Conservation (phyloP, 78 protist genomes). For the Dictyostelium discoideum region DNA sequence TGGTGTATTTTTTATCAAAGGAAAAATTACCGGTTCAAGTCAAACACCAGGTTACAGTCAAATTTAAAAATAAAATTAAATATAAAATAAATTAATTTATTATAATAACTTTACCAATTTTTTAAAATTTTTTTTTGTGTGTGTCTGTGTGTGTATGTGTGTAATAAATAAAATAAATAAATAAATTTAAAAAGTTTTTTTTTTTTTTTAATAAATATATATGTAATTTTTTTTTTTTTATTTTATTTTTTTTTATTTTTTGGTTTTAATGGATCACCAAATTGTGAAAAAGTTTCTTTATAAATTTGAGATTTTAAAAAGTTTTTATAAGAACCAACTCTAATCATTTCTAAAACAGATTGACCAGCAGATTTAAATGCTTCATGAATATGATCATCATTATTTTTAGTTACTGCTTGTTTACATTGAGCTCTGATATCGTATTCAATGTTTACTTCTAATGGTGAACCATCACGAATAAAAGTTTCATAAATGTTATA, state of each 20-base stretch:
- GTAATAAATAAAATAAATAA: too few relatives aligned
- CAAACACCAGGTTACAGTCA: neutral
- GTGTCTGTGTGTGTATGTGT: too few relatives aligned
- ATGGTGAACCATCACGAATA: constrained; percentile 62
- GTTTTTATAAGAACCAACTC: constrained; percentile 32
- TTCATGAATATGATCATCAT: neutral
- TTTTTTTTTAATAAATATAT: neutral
- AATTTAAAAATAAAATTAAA: neutral
- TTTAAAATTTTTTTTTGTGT: too few relatives aligned
- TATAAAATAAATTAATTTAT: too few relatives aligned
- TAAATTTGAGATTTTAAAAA: constrained; percentile 22
- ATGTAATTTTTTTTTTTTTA: neutral
- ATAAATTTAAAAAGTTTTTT: too few relatives aligned
- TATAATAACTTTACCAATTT: too few relatives aligned
- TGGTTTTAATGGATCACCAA: constrained; percentile 68
- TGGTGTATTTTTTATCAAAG: constrained; percentile 46
- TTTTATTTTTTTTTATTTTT: constrained; percentile 31
- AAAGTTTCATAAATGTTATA: constrained; percentile 54
- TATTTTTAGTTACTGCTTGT: neutral
- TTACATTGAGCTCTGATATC: constrained; percentile 9
- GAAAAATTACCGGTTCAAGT: constrained; percentile 13
- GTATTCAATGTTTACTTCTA: constrained; percentile 45
- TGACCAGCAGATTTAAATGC: constrained; percentile 7
- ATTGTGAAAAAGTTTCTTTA: neutral
- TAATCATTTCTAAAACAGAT: constrained; percentile 27